phyloP scores from a whole-genome alignment of 1,284 basidiomycete species.

The Ceratobasidium sp. region DNA sequence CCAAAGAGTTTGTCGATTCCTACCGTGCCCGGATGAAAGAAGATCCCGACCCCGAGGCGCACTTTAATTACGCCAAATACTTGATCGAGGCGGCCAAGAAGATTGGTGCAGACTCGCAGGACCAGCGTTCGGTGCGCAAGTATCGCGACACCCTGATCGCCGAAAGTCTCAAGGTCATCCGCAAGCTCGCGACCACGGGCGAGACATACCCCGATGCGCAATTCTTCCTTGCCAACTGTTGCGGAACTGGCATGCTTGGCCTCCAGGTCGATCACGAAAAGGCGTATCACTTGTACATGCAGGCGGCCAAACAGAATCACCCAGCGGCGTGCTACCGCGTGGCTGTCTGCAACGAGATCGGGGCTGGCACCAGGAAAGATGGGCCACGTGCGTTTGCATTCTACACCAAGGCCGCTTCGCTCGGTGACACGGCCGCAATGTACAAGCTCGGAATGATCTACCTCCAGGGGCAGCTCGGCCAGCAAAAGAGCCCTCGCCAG shows the following conservation, averaged over 20 bases:
- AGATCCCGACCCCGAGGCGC: slow-evolving; percentile 98
- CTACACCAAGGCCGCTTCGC: slow-evolving; percentile 95
- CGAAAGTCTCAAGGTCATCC: slow-evolving; percentile 93
- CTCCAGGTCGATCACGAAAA: slow-evolving; percentile 97
- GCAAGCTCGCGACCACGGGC: slow-evolving; percentile 90
- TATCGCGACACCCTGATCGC: slow-evolving; percentile 90
- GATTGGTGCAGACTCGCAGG: slow-evolving; percentile 77
- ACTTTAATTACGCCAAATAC: slow-evolving; percentile 97
- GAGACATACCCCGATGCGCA: slow-evolving; percentile 97
- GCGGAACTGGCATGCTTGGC: slow-evolving; percentile 95
- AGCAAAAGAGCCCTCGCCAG: slow-evolving; percentile 88
- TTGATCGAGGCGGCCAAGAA: slow-evolving; percentile 99
- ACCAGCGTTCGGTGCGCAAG: slow-evolving; percentile 85
- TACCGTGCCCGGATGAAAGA: slow-evolving; percentile 97
- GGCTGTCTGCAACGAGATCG: slow-evolving; percentile 99
- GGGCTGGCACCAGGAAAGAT: slow-evolving; percentile 96
- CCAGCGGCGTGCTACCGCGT: slow-evolving; percentile 96
- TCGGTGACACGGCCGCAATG: slow-evolving; percentile 99
- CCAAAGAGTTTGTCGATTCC: slow-evolving; percentile 97
- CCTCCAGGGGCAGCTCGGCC: slow-evolving; percentile 85
- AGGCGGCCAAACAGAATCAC: slow-evolving; percentile 98
- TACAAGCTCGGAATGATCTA: slow-evolving; percentile 99
- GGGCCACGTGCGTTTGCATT: slow-evolving; percentile 91
- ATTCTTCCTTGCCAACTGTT: slow-evolving; percentile 98
- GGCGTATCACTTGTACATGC: slow-evolving; percentile 98